These are phyloP conservation scores for Incumbomyces delicatus DNA, from an alignment of 2,329 filamentous ascomycete species.

Conservation along the genomic window DNA sequence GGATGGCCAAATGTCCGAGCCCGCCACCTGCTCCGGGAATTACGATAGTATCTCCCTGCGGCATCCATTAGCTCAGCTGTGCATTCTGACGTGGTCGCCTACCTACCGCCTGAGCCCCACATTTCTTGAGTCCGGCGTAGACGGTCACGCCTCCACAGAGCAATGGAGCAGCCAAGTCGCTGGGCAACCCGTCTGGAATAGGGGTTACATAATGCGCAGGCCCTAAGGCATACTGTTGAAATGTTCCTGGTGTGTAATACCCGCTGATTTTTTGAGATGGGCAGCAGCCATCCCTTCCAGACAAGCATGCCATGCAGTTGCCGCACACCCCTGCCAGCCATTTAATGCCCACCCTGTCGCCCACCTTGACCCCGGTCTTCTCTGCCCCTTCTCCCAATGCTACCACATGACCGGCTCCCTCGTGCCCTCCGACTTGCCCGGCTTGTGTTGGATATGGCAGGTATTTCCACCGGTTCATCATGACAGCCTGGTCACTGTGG, in stretches of 20 bases:
- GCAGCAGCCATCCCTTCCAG: constrained; percentile 47
- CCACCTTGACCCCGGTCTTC: constrained; percentile 48
- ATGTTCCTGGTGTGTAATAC: constrained; percentile 62
- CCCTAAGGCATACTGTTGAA: constrained; percentile 57
- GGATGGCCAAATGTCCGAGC: constrained; percentile 54
- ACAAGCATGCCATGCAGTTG: constrained; percentile 44
- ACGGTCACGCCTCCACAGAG: constrained; percentile 58
- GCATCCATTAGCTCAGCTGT: constrained; percentile 9
- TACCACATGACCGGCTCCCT: constrained; percentile 57
- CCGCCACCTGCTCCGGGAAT: constrained; percentile 54
- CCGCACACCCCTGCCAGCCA: constrained; percentile 53
- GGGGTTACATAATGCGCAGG: constrained; percentile 61
- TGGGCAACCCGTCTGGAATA: constrained; percentile 52
- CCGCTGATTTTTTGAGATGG: constrained; percentile 51
- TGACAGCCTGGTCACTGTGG: constrained; percentile 52
- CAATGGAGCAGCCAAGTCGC: constrained; percentile 55
- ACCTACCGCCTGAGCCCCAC: constrained; percentile 50
- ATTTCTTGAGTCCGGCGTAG: constrained; percentile 56
- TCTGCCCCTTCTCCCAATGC: constrained; percentile 55
- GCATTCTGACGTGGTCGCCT: constrained; percentile 45
- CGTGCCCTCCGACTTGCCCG: constrained; percentile 59
- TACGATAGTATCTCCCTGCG: constrained; percentile 38
- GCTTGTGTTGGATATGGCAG: constrained; percentile 50
- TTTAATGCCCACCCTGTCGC: constrained; percentile 61
- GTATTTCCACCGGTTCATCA: constrained; percentile 38